Evolutionary conservation across 192 early-diverging fungal genomes (phyloP).

Genomic region (Oehlia diaphana): DNA sequence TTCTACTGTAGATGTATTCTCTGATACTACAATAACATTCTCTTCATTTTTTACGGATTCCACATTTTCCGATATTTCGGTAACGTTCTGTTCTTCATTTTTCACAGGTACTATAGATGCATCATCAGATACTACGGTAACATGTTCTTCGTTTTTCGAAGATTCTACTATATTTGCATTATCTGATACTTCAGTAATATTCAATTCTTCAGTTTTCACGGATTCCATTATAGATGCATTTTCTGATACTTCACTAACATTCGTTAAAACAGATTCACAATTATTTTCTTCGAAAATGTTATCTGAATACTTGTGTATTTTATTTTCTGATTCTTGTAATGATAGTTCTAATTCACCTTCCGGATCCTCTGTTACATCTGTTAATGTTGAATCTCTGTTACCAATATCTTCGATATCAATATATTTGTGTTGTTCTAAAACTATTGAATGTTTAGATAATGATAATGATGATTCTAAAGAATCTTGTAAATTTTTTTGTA

Average conservation of each 20-base stretch:
- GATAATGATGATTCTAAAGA: background rate
- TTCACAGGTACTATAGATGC: background rate
- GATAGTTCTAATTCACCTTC: conserved; percentile 8
- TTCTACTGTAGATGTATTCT: background rate
- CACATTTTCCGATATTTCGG: too few species aligned
- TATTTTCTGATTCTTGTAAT: background rate
- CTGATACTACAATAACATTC: too few species aligned
- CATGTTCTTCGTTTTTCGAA: background rate
- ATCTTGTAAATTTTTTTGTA: conserved; percentile 1
- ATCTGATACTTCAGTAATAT: too few species aligned
- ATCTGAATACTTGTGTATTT: background rate
- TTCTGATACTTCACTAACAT: background rate
- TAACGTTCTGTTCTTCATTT: background rate
- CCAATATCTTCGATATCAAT: background rate
- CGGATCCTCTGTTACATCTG: conserved; percentile 11
- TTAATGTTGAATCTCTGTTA: conserved; percentile 8
- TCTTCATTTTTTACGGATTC: too few species aligned
- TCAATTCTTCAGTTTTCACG: background rate
- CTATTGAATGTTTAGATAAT: background rate
- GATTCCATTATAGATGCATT: background rate
- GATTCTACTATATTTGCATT: too few species aligned
- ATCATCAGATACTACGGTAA: too few species aligned
- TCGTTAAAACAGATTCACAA: background rate
- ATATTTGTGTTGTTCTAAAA: conserved; percentile 1
- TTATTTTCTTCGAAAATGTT: background rate